Evolutionary conservation across 2,329 filamentous ascomycete species (phyloP), one percentile per base, ranked within the genome.

Genomic region (Ceratocystis lukuohia): DNA sequence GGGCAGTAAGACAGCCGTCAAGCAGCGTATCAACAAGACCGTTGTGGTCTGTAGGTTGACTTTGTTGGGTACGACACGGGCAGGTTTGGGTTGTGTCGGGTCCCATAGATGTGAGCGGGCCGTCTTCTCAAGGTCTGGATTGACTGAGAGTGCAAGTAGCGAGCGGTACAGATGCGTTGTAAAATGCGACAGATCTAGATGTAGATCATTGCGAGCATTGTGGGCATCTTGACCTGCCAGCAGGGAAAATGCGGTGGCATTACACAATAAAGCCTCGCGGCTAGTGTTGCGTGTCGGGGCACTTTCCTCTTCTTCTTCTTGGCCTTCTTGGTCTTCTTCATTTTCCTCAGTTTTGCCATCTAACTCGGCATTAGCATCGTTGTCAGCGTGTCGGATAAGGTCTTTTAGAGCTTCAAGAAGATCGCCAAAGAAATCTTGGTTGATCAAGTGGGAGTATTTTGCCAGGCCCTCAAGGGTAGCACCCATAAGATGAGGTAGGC

Each of bases 361-460:
- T 5, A 37, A 15, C 45, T 61, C 30, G 22, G 64, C 65, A 46
- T 68, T 68, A 17, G 79, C 80, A 17, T 81, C 78, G 0, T 81
- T 79, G 72, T 88, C 83, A 64, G 88, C 88, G 70, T 92, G 84
- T 3, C 85, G 84, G 71, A 97, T 93, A 57, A 99, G 83, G 70
- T 99, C 94, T 75, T 96, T 95, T 48, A 99, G 80, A 0, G 91
- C 93, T 76, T 97, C 94, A 10, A 99, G 83, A 37, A 99, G 81
- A 73, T 99, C 94, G 33, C 93, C 94, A 72, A 99, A 99, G 79
- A 99, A 97, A 74, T 99, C 91, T 73, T 99, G 91, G 77, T 99
- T 99, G 80, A 99, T 99, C 68, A 99, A 82, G 74, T 96, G 94
- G 2, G 92, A 87, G 74, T 96, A 99, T 73, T 91, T 91, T 63